Base-by-base conservation (phyloP, 129 eudicot genomes). In the Flaveria linearis region DNA sequence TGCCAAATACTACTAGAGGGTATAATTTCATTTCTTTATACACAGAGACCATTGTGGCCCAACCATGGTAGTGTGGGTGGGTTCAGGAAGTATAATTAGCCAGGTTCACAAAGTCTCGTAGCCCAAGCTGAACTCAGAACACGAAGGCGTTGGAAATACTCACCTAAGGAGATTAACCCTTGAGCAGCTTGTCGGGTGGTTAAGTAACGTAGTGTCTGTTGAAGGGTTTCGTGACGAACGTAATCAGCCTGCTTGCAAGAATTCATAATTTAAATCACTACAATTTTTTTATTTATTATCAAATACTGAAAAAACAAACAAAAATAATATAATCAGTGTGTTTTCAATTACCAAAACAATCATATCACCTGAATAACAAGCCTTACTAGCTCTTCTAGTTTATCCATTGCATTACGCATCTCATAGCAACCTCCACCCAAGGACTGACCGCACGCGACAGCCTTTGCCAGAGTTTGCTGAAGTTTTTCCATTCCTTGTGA, bases 401-500 rank as follows among this genome's bases (percentile, higher is more conserved):
- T 91, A n/a, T 86, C 95, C 77, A 86, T 82, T 56, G 96, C 91
- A 76, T 71, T 81, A 57, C 73, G 57, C 83, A 95, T 66, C 66
- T 89, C 92, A 78, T 86, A 86, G 76, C 70, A 73, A 25, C 87
- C 95, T 46, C 78, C 95, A 25, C 84, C 90, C 42, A 76, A 70
- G 41, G 80, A 80, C 42, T 41, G 82, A 51, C 85, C 89, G 71
- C 68, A 74, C 52, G 92, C 87, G 43, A 95, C 83, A 18, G 92
- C 74, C 63, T 86, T 86, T 2, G 87, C 84, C 41, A 95, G 53
- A 75, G 86, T 81, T 49, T 83, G 89, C 74, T 89, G 94, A 45
- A 91, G 88, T 75, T 84, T 87, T 8, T 87, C 94, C 97, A 91
- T 89, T 69, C 96, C 99, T 67, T 87, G 96, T 49, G 97, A 81